A percentile compares a stretch with the other conserved stretches of the same genome.
Evolutionary conservation across 495 filamentous ascomycete genomes (phyloP).

Genomic region (Lichenothelia convexa): DNA sequence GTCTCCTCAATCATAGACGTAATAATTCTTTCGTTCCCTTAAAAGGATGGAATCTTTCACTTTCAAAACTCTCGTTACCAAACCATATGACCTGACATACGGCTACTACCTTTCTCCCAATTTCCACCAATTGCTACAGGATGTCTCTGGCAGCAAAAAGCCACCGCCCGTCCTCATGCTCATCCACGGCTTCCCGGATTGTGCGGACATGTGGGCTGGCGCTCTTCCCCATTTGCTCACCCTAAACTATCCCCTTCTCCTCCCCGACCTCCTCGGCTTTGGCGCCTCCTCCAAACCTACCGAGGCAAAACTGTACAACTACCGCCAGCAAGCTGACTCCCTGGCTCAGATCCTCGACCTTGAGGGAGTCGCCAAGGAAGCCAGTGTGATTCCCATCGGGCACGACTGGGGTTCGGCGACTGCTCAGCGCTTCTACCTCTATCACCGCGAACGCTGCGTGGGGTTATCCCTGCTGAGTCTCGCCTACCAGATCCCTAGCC

Average conservation of each 20-base stretch:
- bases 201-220: conserved; percentile 2
- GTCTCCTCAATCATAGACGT: no score
- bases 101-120: conserved; percentile 7
- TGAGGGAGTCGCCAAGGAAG: conserved; percentile 3
- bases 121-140: conserved; percentile 5
- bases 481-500: conserved; percentile 4
- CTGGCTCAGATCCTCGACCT: conserved; percentile 6
- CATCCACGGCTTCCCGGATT: conserved; percentile 11
- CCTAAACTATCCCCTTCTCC: no score
- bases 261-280: conserved; percentile 13
- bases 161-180: conserved; percentile 5
- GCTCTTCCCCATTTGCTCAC: conserved; percentile 1
- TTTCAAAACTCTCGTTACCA: conserved; percentile 5
- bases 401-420: conserved; percentile 11
- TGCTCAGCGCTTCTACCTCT: conserved; percentile 1
- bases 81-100: conserved; percentile 5
- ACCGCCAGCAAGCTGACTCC: conserved; percentile 1
- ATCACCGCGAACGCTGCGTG: conserved; percentile 4
- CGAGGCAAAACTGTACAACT: conserved; percentile 3
- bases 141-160: no score
- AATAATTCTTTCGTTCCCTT: no score
- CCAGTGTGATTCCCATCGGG: conserved; percentile 9
- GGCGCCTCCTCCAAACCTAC: conserved; percentile 11
- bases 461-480: conserved; percentile 4
- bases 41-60: no score